These are phyloP conservation scores for Xylaria curta DNA, from an alignment of 495 filamentous ascomycete genomes.

Conservation along the genomic window DNA sequence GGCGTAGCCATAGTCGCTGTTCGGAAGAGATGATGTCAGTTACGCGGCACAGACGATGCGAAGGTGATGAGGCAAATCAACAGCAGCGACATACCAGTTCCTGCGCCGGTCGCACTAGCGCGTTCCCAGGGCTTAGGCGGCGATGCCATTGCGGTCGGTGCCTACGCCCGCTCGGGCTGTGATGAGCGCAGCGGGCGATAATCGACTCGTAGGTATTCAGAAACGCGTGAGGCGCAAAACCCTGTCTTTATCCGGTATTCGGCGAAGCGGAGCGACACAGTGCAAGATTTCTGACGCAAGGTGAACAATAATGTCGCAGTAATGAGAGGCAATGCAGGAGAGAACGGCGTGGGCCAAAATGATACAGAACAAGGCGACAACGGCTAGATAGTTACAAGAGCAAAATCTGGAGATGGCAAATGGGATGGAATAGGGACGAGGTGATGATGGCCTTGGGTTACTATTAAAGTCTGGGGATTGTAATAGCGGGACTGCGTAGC, in stretches of 20 bases:
- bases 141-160: constrained; percentile 60
- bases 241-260: not conserved
- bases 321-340: not conserved
- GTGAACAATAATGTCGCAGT: not conserved
- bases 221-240: not conserved
- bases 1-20: constrained; percentile 51
- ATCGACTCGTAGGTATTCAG: not conserved
- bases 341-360: not conserved
- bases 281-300: not conserved
- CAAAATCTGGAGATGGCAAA: constrained; percentile 34
- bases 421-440: constrained; percentile 15
- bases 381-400: constrained; percentile 27
- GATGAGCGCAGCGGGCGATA: constrained; percentile 26
- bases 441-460: not conserved
- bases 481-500: not conserved
- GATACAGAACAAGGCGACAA: constrained; percentile 14
- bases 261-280: not conserved
- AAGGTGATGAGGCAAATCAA: not conserved
- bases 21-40: constrained; percentile 33
- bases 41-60: constrained; percentile 15
- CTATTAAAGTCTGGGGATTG: not conserved
- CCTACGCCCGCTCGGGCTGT: constrained; percentile 25
- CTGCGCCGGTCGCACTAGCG: constrained; percentile 65
- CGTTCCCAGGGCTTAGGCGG: constrained; percentile 98
- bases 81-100: constrained; percentile 52